A percentile compares a stretch with the other conserved stretches of the same genome.
Evolutionary conservation across 2,329 filamentous ascomycete species (phyloP).

Genomic region (Delphinella strobiligena): DNA sequence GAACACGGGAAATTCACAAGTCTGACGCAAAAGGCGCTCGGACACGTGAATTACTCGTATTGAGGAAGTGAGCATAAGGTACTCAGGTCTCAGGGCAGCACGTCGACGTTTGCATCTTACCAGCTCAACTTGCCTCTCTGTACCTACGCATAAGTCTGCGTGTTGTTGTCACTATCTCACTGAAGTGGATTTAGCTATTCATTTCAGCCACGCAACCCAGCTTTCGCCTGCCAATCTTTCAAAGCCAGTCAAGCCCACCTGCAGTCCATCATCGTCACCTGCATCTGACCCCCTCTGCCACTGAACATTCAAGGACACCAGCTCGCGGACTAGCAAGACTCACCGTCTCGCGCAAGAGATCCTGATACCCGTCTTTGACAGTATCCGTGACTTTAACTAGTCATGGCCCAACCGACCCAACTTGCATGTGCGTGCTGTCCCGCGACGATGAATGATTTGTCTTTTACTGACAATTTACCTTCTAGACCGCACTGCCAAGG

Average conservation of each 20-base stretch:
- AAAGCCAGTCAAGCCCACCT: background rate
- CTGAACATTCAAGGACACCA: background rate
- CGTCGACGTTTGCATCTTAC: no score
- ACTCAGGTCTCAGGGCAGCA: no score
- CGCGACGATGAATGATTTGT: no score
- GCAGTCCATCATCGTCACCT: background rate
- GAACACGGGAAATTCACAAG: no score
- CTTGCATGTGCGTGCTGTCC: constrained; percentile 57
- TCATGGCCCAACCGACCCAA: constrained; percentile 88
- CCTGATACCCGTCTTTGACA: background rate
- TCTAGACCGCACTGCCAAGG: constrained; percentile 82
- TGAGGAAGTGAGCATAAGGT: no score
- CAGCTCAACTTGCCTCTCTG: constrained; percentile 3
- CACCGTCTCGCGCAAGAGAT: no score
- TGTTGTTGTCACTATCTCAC: constrained; percentile 10
- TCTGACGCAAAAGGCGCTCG: no score
- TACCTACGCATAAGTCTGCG: constrained; percentile 5
- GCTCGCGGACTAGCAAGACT: no score
- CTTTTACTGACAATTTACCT: constrained; percentile 1
- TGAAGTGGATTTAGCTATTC: constrained; percentile 24
- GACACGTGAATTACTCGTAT: no score
- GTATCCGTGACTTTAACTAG: constrained; percentile 41
- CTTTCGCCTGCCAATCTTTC: background rate
- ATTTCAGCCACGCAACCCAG: constrained; percentile 17
- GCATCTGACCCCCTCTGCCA: background rate